Conservation (phyloP, 2,329 filamentous ascomycete genomes). For the Chaetomium strumarium region DNA sequence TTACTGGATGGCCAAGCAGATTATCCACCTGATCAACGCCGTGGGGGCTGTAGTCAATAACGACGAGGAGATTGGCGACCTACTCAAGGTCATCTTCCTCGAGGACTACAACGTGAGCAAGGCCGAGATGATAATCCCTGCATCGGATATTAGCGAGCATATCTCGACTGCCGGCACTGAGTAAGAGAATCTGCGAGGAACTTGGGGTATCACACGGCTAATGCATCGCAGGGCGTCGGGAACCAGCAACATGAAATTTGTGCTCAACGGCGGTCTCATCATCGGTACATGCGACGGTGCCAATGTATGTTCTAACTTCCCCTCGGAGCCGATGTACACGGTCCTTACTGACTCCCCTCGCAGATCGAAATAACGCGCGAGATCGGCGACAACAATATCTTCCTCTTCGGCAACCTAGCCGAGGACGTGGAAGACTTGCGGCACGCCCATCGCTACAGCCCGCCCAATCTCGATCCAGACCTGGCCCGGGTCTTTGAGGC, state of each 20-base stretch:
- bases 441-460: slow-evolving; percentile 78
- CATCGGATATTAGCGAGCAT: slow-evolving; percentile 94
- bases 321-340: neutral
- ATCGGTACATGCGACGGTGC: slow-evolving; percentile 98
- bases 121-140: slow-evolving; percentile 91
- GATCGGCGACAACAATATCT: slow-evolving; percentile 94
- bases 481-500: slow-evolving; percentile 76
- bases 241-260: slow-evolving; percentile 99
- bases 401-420: slow-evolving; percentile 92
- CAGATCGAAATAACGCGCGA: slow-evolving; percentile 96
- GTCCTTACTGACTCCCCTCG: slow-evolving; percentile 13
- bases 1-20: slow-evolving; percentile 99
- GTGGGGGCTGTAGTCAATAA: slow-evolving; percentile 89
- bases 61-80: slow-evolving; percentile 83
- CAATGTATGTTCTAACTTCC: slow-evolving; percentile 59
- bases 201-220: neutral
- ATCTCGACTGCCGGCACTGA: slow-evolving; percentile 98
- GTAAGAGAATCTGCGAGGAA: slow-evolving; percentile 34
- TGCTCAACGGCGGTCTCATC: slow-evolving; percentile 92
- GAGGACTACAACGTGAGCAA: slow-evolving; percentile 99
- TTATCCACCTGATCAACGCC: slow-evolving; percentile 93
- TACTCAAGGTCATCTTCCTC: slow-evolving; percentile 94
- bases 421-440: slow-evolving; percentile 97
- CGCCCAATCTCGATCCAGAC: slow-evolving; percentile 65
- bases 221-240: slow-evolving; percentile 53